phyloP scores from a whole-genome alignment of 2,329 filamentous ascomycete species.

The Cladophialophora yegresii region DNA sequence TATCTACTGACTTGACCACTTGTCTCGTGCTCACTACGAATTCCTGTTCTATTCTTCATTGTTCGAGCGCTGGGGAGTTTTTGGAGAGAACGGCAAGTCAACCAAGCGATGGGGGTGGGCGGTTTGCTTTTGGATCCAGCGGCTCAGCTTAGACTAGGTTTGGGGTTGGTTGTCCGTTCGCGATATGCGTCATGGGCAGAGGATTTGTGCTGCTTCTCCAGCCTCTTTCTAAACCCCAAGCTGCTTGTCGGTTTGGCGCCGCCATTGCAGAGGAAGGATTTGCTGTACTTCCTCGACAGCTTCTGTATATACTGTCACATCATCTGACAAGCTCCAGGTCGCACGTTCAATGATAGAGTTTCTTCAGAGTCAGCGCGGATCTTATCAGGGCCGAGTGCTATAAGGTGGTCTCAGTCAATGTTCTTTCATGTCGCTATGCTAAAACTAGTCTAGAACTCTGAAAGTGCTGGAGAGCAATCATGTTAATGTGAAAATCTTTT shows the following conservation, averaged over 20 bases:
- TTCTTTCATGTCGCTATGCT: slow-evolving; percentile 20
- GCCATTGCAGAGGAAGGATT: background rate
- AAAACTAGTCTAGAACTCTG: slow-evolving; percentile 20
- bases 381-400: background rate
- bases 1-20: slow-evolving; percentile 10
- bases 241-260: background rate
- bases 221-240: background rate
- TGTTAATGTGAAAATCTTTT: slow-evolving; percentile 1
- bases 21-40: no score
- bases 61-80: background rate
- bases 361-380: background rate
- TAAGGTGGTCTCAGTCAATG: slow-evolving; percentile 2
- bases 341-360: background rate
- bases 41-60: background rate
- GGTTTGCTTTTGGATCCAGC: background rate
- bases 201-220: background rate
- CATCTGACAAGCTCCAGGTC: background rate
- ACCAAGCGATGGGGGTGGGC: background rate
- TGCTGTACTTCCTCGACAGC: background rate
- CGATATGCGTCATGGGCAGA: slow-evolving; percentile 1
- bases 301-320: background rate
- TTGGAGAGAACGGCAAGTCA: background rate
- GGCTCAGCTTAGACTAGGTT: background rate
- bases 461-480: slow-evolving; percentile 8
- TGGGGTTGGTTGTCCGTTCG: background rate